These are phyloP conservation scores for Hebeloma cylindrosporum DNA, from an alignment of 768 basidiomycete species.

Conservation along the genomic window DNA sequence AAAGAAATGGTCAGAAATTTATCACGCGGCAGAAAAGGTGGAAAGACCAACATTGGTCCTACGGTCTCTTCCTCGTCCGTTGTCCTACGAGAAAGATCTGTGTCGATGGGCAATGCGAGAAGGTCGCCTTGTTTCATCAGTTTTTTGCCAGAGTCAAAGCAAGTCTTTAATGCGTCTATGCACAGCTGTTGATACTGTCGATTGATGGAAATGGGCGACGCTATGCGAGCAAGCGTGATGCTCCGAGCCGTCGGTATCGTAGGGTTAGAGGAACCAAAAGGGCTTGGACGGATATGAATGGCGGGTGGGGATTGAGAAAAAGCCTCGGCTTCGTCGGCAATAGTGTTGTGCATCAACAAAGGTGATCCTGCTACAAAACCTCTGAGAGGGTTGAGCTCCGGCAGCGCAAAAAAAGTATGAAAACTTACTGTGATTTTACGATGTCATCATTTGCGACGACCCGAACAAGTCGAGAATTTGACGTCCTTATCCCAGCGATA, in stretches of 20 bases:
- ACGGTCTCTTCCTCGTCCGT: conserved; percentile 30
- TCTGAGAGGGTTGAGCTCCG: conserved; percentile 26
- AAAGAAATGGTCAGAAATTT: too few relatives aligned
- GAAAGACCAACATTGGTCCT: conserved; percentile 4
- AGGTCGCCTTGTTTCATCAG: conserved; percentile 76
- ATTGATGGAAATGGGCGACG: conserved; percentile 69
- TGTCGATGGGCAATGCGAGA: conserved; percentile 62
- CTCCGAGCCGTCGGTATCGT: conserved; percentile 66
- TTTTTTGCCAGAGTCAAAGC: conserved; percentile 55
- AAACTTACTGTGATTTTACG: conserved; percentile 33
- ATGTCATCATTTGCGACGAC: conserved; percentile 52
- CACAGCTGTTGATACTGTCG: conserved; percentile 63
- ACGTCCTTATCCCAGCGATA: conserved; percentile 40
- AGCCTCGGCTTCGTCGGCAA: conserved; percentile 27
- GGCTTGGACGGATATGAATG: conserved; percentile 49
- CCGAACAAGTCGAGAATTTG: conserved; percentile 53
- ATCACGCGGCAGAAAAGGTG: too few relatives aligned
- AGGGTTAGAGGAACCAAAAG: conserved; percentile 60
- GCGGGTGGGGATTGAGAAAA: conserved; percentile 14
- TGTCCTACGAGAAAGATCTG: conserved; percentile 36
- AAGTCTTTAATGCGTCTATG: conserved; percentile 56
- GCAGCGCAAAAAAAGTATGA: conserved; percentile 1
- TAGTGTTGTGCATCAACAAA: conserved; percentile 54
- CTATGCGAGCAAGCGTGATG: conserved; percentile 78
- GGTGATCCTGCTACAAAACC: conserved; percentile 46